A percentile compares a stretch with the other conserved stretches of the same genome.
Conservation (phyloP, 1,284 basidiomycete genomes). For the Sporisorium reilianum region DNA sequence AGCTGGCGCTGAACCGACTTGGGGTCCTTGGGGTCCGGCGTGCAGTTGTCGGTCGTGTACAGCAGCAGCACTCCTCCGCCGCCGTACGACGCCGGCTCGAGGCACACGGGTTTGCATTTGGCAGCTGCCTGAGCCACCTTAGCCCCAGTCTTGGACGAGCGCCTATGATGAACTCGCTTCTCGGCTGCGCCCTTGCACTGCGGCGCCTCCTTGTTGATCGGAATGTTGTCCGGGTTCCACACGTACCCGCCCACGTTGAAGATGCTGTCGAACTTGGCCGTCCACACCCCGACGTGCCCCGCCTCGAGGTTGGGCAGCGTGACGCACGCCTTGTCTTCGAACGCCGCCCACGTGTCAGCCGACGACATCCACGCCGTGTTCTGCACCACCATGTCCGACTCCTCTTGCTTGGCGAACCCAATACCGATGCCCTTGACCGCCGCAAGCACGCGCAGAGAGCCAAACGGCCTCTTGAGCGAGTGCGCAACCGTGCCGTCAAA, state of each 20-base stretch:
- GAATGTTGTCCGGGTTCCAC: slow-evolving; percentile 42
- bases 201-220: slow-evolving; percentile 16
- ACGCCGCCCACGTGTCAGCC: slow-evolving; percentile 14
- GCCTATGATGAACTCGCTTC: not conserved
- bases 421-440: slow-evolving; percentile 28
- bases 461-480: slow-evolving; percentile 14
- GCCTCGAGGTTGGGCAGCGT: slow-evolving; percentile 32
- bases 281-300: slow-evolving; percentile 13
- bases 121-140: not conserved
- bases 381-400: slow-evolving; percentile 34
- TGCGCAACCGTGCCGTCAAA: slow-evolving; percentile 28
- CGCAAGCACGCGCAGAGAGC: slow-evolving; percentile 34
- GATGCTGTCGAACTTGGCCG: slow-evolving; percentile 1
- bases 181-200: not conserved
- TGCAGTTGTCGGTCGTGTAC: slow-evolving; percentile 28
- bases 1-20: slow-evolving; percentile 16
- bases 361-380: slow-evolving; percentile 41
- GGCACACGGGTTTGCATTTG: slow-evolving; percentile 10
- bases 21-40: not conserved
- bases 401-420: slow-evolving; percentile 29
- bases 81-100: slow-evolving; percentile 29
- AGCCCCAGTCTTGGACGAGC: not conserved
- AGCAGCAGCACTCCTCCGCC: slow-evolving; percentile 31
- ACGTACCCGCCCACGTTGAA: slow-evolving; percentile 27
- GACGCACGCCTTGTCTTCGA: slow-evolving; percentile 20